phyloP scores from a whole-genome alignment of 140 eudicot genomes.

The Senecio squalidus region DNA sequence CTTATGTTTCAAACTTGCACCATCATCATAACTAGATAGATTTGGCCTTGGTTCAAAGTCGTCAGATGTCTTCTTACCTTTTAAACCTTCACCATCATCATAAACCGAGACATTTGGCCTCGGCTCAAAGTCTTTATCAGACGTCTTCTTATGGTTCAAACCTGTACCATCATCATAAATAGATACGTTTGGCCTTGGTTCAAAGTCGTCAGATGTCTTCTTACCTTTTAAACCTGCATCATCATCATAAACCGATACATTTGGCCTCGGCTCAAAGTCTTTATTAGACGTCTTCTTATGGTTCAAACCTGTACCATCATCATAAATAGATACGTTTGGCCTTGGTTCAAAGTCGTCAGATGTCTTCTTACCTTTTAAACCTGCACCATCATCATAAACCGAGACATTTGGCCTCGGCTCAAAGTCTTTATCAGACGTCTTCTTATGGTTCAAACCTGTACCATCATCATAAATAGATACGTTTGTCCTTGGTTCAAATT shows the following conservation, averaged over 20 bases:
- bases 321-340: not conserved
- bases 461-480: conserved; percentile 11
- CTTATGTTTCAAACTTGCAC: not conserved
- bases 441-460: not conserved
- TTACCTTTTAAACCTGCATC: not conserved
- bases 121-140: not conserved
- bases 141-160: not conserved
- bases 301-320: not conserved
- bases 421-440: not conserved
- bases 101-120: conserved; percentile 2
- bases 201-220: not conserved
- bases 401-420: conserved; percentile 9
- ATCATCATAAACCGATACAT: not conserved
- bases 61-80: not conserved
- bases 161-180: not conserved
- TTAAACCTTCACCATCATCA: not conserved
- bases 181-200: conserved; percentile 3
- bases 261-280: conserved; percentile 15
- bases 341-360: not conserved
- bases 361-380: not conserved
- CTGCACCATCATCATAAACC: not conserved
- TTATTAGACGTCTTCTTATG: not conserved
- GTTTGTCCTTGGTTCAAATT: conserved; percentile 35
- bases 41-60: not conserved
- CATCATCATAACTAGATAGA: not conserved